Evolutionary conservation across 768 basidiomycete genomes (phyloP).

Genomic region (Krasilnikovozyma curviuscula): DNA sequence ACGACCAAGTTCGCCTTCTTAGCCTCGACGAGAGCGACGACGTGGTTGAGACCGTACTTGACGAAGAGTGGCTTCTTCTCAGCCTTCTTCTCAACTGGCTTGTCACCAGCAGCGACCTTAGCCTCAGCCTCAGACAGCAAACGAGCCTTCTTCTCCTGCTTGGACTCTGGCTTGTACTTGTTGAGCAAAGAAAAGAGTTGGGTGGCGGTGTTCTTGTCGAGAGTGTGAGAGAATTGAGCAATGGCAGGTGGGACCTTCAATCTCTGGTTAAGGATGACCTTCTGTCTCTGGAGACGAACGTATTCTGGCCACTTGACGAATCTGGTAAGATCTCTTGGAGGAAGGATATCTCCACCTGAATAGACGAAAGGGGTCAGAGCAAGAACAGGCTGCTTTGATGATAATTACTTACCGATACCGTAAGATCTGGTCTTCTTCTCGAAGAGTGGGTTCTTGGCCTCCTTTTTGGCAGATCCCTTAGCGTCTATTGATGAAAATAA

Average conservation of each 20-base stretch:
- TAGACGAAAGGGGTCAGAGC: not conserved
- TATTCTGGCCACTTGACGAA: conserved; percentile 99
- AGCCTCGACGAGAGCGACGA: conserved; percentile 75
- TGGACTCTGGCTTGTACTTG: conserved; percentile 63
- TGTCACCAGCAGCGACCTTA: conserved; percentile 39
- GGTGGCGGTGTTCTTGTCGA: conserved; percentile 98
- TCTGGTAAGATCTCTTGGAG: conserved; percentile 72
- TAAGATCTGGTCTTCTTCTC: conserved; percentile 80
- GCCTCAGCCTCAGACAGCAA: conserved; percentile 47
- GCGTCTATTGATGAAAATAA: conserved; percentile 27
- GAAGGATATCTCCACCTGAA: conserved; percentile 80
- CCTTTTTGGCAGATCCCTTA: conserved; percentile 50
- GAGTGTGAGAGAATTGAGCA: conserved; percentile 79
- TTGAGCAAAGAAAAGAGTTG: conserved; percentile 95
- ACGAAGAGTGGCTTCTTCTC: conserved; percentile 83
- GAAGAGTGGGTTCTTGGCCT: conserved; percentile 79
- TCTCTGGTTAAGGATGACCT: conserved; percentile 93
- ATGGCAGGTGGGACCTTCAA: conserved; percentile 97
- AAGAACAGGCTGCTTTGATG: conserved; percentile 6
- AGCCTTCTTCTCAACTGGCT: conserved; percentile 41
- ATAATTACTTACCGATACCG: conserved; percentile 76
- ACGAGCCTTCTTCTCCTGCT: conserved; percentile 93
- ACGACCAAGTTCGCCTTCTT: conserved; percentile 93
- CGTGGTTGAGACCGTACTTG: conserved; percentile 95
- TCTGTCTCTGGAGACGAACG: conserved; percentile 90